Percentiles rank a stretch among this genome's conserved stretches.
Conservation (phyloP, 148 eudicot genomes). For the Amaranthus hypochondriacus region DNA sequence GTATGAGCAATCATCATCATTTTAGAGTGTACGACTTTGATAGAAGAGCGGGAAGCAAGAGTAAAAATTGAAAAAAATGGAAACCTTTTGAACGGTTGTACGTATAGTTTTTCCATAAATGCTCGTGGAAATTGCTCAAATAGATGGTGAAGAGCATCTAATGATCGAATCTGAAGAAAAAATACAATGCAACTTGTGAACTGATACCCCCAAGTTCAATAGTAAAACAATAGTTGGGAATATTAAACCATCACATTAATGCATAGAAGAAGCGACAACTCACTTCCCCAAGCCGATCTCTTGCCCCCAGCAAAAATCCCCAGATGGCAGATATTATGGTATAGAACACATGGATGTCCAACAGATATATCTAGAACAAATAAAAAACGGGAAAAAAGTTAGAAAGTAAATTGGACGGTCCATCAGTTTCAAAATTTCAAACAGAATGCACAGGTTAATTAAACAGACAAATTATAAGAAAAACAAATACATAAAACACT, state of each 20-base stretch:
- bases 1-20: neutral
- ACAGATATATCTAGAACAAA: conserved; percentile 75
- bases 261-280: conserved; percentile 1
- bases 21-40: neutral
- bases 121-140: conserved; percentile 90
- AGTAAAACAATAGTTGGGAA: neutral
- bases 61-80: neutral
- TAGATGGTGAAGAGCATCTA: conserved; percentile 84
- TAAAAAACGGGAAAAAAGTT: neutral
- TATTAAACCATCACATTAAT: neutral
- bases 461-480: too few relatives aligned
- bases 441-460: too few relatives aligned
- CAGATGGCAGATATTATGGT: conserved; percentile 82
- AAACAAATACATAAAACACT: too few relatives aligned
- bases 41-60: neutral
- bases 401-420: neutral
- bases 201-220: neutral
- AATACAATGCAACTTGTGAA: neutral
- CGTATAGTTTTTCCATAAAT: conserved; percentile 72
- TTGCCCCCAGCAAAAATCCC: conserved; percentile 95
- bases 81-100: conserved; percentile 60
- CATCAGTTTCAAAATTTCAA: neutral
- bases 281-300: conserved; percentile 99
- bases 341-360: conserved; percentile 75
- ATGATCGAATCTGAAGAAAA: conserved; percentile 70